Conservation (phyloP, 768 basidiomycete species). For the Scleroderma bovista region DNA sequence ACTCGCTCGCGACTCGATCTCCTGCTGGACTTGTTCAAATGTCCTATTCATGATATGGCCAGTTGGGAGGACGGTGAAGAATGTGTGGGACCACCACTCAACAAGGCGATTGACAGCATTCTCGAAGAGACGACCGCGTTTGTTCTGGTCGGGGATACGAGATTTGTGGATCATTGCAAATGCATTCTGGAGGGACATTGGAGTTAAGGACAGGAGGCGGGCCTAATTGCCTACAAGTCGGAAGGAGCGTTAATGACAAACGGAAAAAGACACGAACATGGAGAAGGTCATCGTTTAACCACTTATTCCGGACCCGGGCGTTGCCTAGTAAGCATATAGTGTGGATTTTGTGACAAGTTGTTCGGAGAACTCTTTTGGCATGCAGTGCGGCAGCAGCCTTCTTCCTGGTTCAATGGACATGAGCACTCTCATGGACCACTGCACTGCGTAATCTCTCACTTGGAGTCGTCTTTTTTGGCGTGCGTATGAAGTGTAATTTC, state of each 20-base stretch:
- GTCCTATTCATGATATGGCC: conserved; percentile 74
- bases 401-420: conserved; percentile 40
- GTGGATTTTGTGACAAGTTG: conserved; percentile 87
- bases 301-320: conserved; percentile 70
- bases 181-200: conserved; percentile 71
- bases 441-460: conserved; percentile 35
- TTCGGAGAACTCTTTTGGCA: conserved; percentile 66
- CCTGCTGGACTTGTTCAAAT: conserved; percentile 64
- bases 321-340: conserved; percentile 76
- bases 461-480: conserved; percentile 34
- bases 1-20: conserved; percentile 22
- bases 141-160: conserved; percentile 69
- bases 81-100: conserved; percentile 80
- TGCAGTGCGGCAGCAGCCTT: conserved; percentile 36
- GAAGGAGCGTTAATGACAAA: not conserved
- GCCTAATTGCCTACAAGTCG: conserved; percentile 48
- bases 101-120: conserved; percentile 65
- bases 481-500: conserved; percentile 66
- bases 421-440: not conserved
- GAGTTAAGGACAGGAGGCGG: conserved; percentile 81
- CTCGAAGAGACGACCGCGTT: conserved; percentile 87
- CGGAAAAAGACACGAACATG: conserved; percentile 50
- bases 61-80: conserved; percentile 54
- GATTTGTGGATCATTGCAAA: conserved; percentile 81
- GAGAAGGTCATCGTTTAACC: conserved; percentile 76